Evolutionary conservation across 2,329 filamentous ascomycete genomes (phyloP).

Genomic region (Aspergillus nomiae): DNA sequence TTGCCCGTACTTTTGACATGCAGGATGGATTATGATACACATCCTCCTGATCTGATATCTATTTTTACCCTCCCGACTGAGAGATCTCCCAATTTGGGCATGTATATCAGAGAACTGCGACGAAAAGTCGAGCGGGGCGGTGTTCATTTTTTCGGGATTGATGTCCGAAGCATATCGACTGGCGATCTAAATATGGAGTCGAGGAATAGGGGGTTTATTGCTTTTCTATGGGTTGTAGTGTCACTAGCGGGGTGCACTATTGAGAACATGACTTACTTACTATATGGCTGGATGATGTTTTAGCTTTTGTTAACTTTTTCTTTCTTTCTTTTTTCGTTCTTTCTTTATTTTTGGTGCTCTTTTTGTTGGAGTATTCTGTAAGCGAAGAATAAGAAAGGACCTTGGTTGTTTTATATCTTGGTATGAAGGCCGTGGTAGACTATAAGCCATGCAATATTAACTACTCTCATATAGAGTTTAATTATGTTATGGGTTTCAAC

Average conservation of each 20-base stretch:
- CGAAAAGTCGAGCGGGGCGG: not conserved
- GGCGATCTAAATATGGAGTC: not conserved
- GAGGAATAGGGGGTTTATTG: not conserved
- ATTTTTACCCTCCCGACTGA: not conserved
- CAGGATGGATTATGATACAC: conserved; percentile 11
- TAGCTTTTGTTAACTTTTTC: not conserved
- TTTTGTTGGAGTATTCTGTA: not conserved
- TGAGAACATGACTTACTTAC: not conserved
- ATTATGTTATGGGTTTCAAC: too few species aligned
- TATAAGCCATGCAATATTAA: too few species aligned
- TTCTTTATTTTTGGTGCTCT: not conserved
- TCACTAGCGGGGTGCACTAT: not conserved
- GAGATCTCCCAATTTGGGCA: not conserved
- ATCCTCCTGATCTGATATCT: conserved; percentile 9
- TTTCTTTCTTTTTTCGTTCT: not conserved
- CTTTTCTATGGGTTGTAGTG: not conserved
- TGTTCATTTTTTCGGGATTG: not conserved
- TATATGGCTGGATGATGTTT: not conserved
- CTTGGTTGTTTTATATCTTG: too few species aligned
- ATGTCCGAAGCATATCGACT: not conserved
- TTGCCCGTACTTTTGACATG: conserved; percentile 25
- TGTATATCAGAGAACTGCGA: not conserved
- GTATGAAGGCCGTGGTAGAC: too few species aligned
- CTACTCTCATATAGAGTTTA: too few species aligned
- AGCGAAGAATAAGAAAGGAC: too few species aligned